Evolutionary conservation across 371 early-diverging fungal genomes (phyloP).

Genomic region (Mortierella sp.): DNA sequence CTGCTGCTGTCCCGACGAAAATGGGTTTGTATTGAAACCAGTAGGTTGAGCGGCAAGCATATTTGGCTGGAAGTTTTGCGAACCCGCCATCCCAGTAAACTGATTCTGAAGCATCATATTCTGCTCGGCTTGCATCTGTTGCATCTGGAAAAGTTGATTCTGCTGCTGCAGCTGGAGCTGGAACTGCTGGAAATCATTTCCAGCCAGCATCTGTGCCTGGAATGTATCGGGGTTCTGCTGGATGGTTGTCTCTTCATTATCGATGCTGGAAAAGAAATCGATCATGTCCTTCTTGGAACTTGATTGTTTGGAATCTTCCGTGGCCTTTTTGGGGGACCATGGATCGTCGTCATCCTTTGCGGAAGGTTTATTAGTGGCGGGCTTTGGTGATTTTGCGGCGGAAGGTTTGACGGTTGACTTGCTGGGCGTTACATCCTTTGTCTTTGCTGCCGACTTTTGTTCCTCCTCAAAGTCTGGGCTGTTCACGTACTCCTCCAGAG

Average conservation of each 20-base stretch:
- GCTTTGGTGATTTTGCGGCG: conserved; percentile 22
- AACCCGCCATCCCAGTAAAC: conserved; percentile 38
- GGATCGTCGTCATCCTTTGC: conserved; percentile 22
- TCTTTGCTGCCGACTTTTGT: conserved; percentile 58
- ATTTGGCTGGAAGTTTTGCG: conserved; percentile 26
- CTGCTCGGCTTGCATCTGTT: conserved; percentile 44
- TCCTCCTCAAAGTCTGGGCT: conserved; percentile 77
- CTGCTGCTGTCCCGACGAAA: conserved; percentile 24
- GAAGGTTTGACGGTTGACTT: conserved; percentile 21
- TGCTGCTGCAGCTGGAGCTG: conserved; percentile 51
- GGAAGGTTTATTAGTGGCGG: conserved; percentile 20
- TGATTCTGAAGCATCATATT: conserved; percentile 48
- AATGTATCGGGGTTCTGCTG: conserved; percentile 58
- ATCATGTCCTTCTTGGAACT: conserved; percentile 67
- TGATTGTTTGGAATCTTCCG: conserved; percentile 47
- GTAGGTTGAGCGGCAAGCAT: conserved; percentile 37
- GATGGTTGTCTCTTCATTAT: conserved; percentile 68
- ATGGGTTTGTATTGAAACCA: conserved; percentile 51
- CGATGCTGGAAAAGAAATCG: conserved; percentile 82
- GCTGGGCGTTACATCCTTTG: conserved; percentile 43
- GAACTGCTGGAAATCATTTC: conserved; percentile 49
- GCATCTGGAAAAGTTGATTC: conserved; percentile 38
- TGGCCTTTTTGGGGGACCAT: conserved; percentile 41
- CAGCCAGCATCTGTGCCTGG: conserved; percentile 49
- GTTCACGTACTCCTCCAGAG: conserved; percentile 89